A percentile compares a stretch with the other conserved stretches of the same genome.
These are phyloP conservation scores for Fusarium multiceps DNA, from an alignment of 2,329 filamentous ascomycete genomes.

Conservation along the genomic window DNA sequence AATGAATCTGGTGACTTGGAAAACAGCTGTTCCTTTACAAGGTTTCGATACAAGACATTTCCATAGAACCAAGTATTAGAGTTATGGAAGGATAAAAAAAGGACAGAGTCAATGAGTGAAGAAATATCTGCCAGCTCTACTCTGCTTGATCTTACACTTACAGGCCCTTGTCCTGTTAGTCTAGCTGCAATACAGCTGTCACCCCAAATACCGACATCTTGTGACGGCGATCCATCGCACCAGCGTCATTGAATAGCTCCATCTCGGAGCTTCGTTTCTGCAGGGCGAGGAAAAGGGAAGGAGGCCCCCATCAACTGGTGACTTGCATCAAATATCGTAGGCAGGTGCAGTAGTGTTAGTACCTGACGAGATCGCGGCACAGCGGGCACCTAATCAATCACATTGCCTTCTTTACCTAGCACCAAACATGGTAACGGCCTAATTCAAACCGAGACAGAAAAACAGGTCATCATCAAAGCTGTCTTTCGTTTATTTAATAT, in stretches of 20 bases:
- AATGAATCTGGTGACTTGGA: conserved; percentile 19
- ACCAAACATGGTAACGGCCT: conserved; percentile 12
- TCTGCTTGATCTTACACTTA: background rate
- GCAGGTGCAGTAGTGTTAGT: conserved; percentile 12
- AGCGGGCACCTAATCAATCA: conserved; percentile 17
- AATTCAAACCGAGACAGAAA: conserved; percentile 2
- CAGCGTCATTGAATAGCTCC: conserved; percentile 22
- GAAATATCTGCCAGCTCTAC: background rate
- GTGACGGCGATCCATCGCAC: conserved; percentile 19
- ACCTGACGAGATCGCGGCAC: conserved; percentile 26
- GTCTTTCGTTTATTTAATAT: background rate
- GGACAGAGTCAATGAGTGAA: background rate
- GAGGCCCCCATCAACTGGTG: background rate
- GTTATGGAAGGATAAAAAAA: background rate
- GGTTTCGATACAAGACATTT: background rate
- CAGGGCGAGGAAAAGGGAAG: conserved; percentile 8
- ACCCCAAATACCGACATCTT: conserved; percentile 19
- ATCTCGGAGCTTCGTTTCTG: background rate
- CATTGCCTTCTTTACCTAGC: background rate
- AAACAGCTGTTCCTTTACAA: background rate
- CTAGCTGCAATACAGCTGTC: conserved; percentile 16
- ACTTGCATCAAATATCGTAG: conserved; percentile 1
- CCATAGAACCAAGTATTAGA: fast-evolving
- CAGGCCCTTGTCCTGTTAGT: conserved; percentile 15
- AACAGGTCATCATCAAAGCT: conserved; percentile 5